Percentiles rank a stretch among this genome's conserved stretches.
Conservation (phyloP, 805 yeast species). For the Wickerhamomyces tratensis region DNA sequence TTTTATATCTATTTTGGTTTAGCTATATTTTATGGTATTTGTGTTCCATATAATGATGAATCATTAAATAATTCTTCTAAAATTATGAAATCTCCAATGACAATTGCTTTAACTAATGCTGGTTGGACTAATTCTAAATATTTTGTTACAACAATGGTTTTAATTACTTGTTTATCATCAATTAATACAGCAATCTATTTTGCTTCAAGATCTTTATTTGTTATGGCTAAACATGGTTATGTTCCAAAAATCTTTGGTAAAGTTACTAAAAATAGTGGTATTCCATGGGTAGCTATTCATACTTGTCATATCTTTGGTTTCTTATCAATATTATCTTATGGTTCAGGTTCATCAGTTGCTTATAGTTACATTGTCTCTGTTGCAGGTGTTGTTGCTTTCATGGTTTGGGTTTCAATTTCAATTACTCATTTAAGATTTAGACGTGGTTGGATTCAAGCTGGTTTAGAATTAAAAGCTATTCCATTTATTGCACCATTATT, state of each 20-base stretch:
- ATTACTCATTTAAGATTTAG: slow-evolving; percentile 55
- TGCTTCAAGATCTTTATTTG: slow-evolving; percentile 56
- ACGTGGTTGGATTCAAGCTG: slow-evolving; percentile 46
- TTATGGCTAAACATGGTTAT: slow-evolving; percentile 44
- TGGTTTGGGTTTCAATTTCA: slow-evolving; percentile 55
- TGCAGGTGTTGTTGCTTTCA: slow-evolving; percentile 59
- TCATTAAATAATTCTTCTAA: slow-evolving; percentile 24
- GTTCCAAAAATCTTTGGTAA: slow-evolving; percentile 42
- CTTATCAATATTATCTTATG: slow-evolving; percentile 43
- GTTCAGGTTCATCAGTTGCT: slow-evolving; percentile 40
- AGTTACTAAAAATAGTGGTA: slow-evolving; percentile 39
- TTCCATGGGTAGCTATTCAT: slow-evolving; percentile 47
- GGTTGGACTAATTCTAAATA: slow-evolving; percentile 55
- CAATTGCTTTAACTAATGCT: slow-evolving; percentile 52
- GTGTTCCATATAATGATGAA: slow-evolving; percentile 55
- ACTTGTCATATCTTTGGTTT: slow-evolving; percentile 48
- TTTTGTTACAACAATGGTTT: slow-evolving; percentile 57
- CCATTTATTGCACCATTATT: slow-evolving; percentile 58
- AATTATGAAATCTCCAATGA: slow-evolving; percentile 51
- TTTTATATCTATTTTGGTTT: slow-evolving; percentile 49
- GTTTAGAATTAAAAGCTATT: slow-evolving; percentile 49
- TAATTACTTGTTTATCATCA: slow-evolving; percentile 53
- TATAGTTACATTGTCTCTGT: slow-evolving; percentile 62
- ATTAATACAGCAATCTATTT: slow-evolving; percentile 55
- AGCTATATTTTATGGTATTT: slow-evolving; percentile 51